Base-by-base conservation (phyloP, 441 rosid species). In the Populus hybrid region DNA sequence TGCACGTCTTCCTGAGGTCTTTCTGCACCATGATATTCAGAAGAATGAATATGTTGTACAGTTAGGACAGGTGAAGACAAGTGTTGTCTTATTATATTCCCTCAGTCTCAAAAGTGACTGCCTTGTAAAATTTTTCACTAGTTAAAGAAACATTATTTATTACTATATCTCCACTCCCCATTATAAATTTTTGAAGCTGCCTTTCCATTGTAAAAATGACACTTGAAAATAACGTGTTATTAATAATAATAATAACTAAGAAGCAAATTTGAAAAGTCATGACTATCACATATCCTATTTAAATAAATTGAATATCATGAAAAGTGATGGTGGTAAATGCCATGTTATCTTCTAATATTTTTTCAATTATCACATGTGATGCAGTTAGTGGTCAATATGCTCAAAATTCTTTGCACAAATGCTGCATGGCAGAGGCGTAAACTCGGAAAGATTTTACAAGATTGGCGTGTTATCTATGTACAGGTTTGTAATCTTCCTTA, bases 341-440 rank as follows among this genome's bases (percentile, higher is more conserved):
- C 71, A 21, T 72, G 76, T 75, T 34, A 65, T 70, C 81, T 12
- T 12, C 57, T 90, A 64, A 87, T 77, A 30, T 75, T 5, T 75
- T 6, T 76, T 21, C 59, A 50, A 73, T 82, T 68, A 65, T 66
- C 67, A 82, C 82, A 59, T 81, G 68, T 34, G 8, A 75, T 90
- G 98, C 96, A 96, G 98, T 83, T 96, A 71, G 89, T 94, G 80
- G 85, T 89, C 80, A 96, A 93, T 88, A 87, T 94, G 85, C 93
- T 96, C 79, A 94, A 88, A 88, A 91, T 96, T 82, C 89, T 96
- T 70, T 90, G 97, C 83, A 90, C 99, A 76, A 96, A 96, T 87
- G 82, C 92, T 85, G 92, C 98, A 61, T 96, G 99, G 99, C 98
- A 96, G 88, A 94, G 99, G 86, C 95, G 99, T 72, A 94, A 94